Evolutionary conservation across 257 asterid genomes (phyloP).

Genomic region (Nicotiana tomentosiformis): DNA sequence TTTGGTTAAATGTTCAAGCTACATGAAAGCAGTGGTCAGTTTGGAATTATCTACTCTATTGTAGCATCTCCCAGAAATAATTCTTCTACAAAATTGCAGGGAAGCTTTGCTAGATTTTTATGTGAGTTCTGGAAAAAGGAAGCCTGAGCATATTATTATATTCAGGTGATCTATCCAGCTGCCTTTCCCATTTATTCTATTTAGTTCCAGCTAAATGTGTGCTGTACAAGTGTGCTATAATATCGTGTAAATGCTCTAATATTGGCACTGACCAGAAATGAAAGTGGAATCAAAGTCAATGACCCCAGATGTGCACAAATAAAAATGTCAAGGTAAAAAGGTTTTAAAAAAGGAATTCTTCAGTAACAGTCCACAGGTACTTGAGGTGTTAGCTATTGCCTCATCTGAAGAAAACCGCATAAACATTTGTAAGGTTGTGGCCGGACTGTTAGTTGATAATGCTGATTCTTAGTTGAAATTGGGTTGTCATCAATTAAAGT

Average conservation of each 20-base stretch:
- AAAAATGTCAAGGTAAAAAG: background rate
- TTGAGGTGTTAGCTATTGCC: background rate
- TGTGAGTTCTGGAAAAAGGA: constrained; percentile 61
- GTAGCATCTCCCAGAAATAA: background rate
- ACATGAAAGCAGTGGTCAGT: background rate
- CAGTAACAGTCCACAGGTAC: background rate
- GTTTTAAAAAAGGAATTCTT: background rate
- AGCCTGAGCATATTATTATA: constrained; percentile 82
- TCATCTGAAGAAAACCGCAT: background rate
- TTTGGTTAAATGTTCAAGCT: background rate
- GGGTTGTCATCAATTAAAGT: background rate
- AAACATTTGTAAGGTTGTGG: background rate
- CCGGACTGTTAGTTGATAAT: background rate
- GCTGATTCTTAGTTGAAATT: background rate
- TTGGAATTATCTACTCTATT: background rate
- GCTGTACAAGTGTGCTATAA: background rate
- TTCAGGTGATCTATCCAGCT: constrained; percentile 48
- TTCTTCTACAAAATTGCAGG: constrained; percentile 31
- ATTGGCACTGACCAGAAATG: background rate
- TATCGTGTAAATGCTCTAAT: background rate
- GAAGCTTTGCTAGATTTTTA: constrained; percentile 73
- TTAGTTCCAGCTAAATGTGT: background rate
- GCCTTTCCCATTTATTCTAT: background rate
- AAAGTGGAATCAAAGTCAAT: background rate
- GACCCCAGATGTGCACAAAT: background rate